Evolutionary conservation across 352 stramenopile species (phyloP).

Genomic region (Globisporangium heterothallicum): DNA sequence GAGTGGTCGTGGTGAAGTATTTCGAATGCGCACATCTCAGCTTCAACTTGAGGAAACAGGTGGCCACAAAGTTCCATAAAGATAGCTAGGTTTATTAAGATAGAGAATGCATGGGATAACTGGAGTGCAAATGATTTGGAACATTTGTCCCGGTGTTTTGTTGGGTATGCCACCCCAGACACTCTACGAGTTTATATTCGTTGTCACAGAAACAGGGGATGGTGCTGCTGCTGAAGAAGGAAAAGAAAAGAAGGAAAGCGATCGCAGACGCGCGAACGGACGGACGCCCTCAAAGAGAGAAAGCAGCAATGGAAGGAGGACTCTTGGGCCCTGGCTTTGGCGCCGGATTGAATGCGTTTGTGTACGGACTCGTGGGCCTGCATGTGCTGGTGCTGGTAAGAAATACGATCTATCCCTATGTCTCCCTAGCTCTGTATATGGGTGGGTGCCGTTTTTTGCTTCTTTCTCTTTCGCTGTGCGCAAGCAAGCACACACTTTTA

Average conservation of each 20-base stretch:
- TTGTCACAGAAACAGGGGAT: no score
- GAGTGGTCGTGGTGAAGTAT: no score
- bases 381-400: slow-evolving; percentile 70
- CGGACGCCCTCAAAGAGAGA: background rate
- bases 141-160: no score
- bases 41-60: no score
- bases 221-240: background rate
- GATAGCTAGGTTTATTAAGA: no score
- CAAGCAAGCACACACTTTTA: no score
- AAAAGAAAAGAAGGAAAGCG: background rate
- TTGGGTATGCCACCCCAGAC: no score
- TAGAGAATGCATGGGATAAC: no score
- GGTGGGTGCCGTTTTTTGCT: slow-evolving; percentile 6
- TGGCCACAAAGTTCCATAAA: no score
- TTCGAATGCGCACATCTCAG: background rate
- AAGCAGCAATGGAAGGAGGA: slow-evolving; percentile 4
- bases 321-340: slow-evolving; percentile 38
- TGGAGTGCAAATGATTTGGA: no score
- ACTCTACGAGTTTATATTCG: no score
- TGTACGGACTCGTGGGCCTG: slow-evolving; percentile 57
- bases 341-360: slow-evolving; percentile 60
- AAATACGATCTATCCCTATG: slow-evolving; percentile 12
- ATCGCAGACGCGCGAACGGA: background rate
- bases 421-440: slow-evolving; percentile 16
- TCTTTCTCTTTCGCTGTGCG: background rate